Evolutionary conservation across 257 asterid species (phyloP).

Genomic region (Galeopsis tetrahit): DNA sequence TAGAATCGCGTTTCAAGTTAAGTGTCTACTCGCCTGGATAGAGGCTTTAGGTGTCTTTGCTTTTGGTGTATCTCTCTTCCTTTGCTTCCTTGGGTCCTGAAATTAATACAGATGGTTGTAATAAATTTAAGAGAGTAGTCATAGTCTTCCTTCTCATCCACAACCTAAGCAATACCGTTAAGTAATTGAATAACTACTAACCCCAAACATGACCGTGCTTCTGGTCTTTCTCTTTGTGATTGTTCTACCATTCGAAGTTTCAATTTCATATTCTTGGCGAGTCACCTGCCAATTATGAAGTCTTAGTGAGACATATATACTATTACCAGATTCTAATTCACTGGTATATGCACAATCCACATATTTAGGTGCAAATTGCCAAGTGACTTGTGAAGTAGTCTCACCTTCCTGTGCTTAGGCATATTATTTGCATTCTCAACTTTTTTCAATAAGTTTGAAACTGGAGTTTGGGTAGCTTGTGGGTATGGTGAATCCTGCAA

Average conservation of each 20-base stretch:
- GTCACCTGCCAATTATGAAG: conserved; percentile 64
- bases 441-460: conserved; percentile 69
- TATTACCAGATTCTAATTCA: conserved; percentile 19
- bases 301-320: conserved; percentile 27
- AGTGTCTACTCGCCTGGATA: conserved; percentile 55
- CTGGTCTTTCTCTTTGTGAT: conserved; percentile 87
- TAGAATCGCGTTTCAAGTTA: conserved; percentile 23
- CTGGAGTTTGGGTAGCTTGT: conserved; percentile 69
- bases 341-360: conserved; percentile 5
- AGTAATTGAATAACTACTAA: conserved; percentile 42
- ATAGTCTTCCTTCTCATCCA: conserved; percentile 24
- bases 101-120: conserved; percentile 29
- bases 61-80: conserved; percentile 66
- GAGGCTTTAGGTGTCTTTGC: conserved; percentile 59
- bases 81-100: conserved; percentile 74
- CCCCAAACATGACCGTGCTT: conserved; percentile 97
- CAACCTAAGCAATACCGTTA: conserved; percentile 3
- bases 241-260: conserved; percentile 89
- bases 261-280: conserved; percentile 92
- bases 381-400: conserved; percentile 26
- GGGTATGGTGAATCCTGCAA: conserved; percentile 62
- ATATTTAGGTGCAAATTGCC: conserved; percentile 21
- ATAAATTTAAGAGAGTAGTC: conserved; percentile 18
- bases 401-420: conserved; percentile 90
- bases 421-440: conserved; percentile 67